These are phyloP conservation scores for Monosporascus ibericus DNA, from an alignment of 2,329 filamentous ascomycete genomes.

Conservation along the genomic window DNA sequence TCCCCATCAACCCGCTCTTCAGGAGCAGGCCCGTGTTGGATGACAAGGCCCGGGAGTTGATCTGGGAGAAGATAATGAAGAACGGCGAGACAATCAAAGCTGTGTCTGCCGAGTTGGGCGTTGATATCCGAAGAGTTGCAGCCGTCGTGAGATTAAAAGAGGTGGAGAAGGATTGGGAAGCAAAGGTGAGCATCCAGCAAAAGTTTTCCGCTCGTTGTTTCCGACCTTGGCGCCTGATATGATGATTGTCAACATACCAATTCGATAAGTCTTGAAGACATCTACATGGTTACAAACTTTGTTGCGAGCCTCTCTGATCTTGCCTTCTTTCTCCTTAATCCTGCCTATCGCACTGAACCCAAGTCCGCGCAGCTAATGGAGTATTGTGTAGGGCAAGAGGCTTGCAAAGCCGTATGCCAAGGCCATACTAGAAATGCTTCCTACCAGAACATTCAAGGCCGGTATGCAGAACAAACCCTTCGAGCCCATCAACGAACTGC, in stretches of 20 bases:
- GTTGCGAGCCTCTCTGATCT: conserved; percentile 70
- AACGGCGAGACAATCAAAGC: conserved; percentile 64
- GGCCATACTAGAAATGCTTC: conserved; percentile 75
- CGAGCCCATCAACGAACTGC: conserved; percentile 59
- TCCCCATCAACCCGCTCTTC: conserved; percentile 69
- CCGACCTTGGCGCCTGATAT: conserved; percentile 26
- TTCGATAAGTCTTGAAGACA: conserved; percentile 99
- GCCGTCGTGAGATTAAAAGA: conserved; percentile 82
- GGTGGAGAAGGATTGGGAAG: conserved; percentile 72
- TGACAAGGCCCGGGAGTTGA: conserved; percentile 64
- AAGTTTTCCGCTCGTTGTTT: conserved; percentile 6
- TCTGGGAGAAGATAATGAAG: conserved; percentile 64
- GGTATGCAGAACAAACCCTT: conserved; percentile 42
- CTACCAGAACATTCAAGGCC: conserved; percentile 54
- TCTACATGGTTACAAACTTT: conserved; percentile 76
- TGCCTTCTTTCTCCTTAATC: conserved; percentile 9
- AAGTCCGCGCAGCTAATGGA: conserved; percentile 10
- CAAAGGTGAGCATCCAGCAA: conserved; percentile 55
- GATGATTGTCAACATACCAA: conserved; percentile 62
- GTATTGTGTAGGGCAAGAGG: conserved; percentile 58
- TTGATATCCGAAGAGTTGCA: conserved; percentile 78
- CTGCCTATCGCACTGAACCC: conserved; percentile 1
- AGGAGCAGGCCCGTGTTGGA: conserved; percentile 66
- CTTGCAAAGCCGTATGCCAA: conserved; percentile 71
- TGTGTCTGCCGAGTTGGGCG: conserved; percentile 69